Evolutionary conservation across 2,329 filamentous ascomycete genomes (phyloP).

Genomic region (Leptographium galeiforme): DNA sequence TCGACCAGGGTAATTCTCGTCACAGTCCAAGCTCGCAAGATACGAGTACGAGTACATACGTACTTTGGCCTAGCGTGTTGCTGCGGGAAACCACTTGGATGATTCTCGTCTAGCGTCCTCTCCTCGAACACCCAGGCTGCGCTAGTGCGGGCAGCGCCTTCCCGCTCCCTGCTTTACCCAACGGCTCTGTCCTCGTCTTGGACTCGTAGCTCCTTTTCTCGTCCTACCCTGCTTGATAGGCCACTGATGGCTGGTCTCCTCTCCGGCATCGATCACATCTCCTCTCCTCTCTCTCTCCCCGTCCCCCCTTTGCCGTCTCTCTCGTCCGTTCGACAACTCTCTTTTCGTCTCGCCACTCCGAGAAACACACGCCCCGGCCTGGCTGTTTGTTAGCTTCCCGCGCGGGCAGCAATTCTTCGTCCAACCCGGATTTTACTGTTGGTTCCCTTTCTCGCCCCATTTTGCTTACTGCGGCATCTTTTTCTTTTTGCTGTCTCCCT

Average conservation of each 20-base stretch:
- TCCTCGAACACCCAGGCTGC: background rate
- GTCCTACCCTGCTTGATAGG: background rate
- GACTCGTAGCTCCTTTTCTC: background rate
- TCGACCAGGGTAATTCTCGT: background rate
- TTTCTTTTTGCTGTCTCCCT: background rate
- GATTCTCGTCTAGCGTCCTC: background rate
- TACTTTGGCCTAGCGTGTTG: background rate
- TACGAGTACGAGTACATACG: background rate
- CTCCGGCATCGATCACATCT: too few relatives aligned
- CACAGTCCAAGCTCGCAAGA: background rate
- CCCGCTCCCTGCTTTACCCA: background rate
- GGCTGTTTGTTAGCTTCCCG: background rate
- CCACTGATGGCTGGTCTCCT: too few relatives aligned
- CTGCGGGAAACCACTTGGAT: background rate
- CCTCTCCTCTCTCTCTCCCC: too few relatives aligned
- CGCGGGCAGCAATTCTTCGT: too few relatives aligned
- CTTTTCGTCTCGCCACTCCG: conserved; percentile 1
- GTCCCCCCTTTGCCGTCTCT: background rate
- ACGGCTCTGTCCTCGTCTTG: background rate
- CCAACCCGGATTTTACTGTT: background rate
- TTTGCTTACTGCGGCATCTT: background rate
- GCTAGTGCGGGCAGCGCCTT: conserved; percentile 1
- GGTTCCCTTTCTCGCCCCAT: background rate
- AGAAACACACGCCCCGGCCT: conserved; percentile 3
- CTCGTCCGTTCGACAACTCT: background rate